Evolutionary conservation across 2,329 filamentous ascomycete genomes (phyloP).

Genomic region (Samsoniella hepiali): DNA sequence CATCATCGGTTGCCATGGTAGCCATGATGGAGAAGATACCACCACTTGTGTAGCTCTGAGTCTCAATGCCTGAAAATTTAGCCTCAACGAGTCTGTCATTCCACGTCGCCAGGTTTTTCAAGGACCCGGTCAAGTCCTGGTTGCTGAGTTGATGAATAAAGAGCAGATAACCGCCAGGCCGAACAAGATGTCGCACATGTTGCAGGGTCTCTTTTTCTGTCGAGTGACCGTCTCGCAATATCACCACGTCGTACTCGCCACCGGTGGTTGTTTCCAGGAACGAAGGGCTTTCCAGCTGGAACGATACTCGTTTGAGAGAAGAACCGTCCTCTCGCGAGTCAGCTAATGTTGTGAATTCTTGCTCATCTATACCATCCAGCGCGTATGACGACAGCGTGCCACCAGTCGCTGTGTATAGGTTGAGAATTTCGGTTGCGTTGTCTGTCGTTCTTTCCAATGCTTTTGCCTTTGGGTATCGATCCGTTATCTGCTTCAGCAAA

Average conservation of each 20-base stretch:
- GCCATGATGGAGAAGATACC: constrained; percentile 3
- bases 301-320: neutral
- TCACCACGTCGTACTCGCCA: neutral
- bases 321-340: neutral
- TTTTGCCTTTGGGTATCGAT: constrained; percentile 12
- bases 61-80: neutral
- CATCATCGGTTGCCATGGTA: constrained; percentile 1
- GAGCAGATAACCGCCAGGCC: neutral
- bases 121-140: neutral
- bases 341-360: neutral
- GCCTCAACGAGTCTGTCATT: neutral
- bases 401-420: neutral
- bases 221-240: neutral
- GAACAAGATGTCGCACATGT: neutral
- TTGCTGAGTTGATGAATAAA: neutral
- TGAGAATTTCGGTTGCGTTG: neutral
- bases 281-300: neutral
- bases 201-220: neutral
- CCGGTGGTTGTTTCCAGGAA: neutral
- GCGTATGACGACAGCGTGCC: neutral
- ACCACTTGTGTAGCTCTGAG: neutral
- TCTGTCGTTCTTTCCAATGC: neutral
- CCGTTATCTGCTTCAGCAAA: constrained; percentile 12
- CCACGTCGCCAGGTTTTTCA: neutral
- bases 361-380: neutral